Percentiles rank a stretch among this genome's conserved stretches.
These are phyloP conservation scores for Friedmanniomyces simplex DNA, from an alignment of 495 filamentous ascomycete species.

Conservation along the genomic window DNA sequence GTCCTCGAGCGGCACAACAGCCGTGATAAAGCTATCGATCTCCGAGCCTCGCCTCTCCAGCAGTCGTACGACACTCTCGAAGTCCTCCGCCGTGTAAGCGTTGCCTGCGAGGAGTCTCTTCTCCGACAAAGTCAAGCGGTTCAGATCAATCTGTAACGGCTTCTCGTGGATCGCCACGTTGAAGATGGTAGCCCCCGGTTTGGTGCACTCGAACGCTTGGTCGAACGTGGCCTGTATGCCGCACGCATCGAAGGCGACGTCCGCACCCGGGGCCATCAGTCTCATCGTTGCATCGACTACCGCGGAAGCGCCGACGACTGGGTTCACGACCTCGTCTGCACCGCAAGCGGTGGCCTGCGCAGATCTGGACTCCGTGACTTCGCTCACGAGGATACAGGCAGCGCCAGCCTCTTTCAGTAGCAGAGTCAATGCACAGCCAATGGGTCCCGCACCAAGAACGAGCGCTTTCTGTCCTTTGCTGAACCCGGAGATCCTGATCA, in stretches of 20 bases:
- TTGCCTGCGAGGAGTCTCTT: constrained; percentile 6
- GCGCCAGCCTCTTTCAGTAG: not conserved
- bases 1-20: constrained; percentile 1
- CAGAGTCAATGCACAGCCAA: constrained; percentile 1
- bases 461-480: not conserved
- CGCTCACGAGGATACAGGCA: not conserved
- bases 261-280: constrained; percentile 1
- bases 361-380: not conserved
- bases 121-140: not conserved
- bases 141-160: constrained; percentile 1
- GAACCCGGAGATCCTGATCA: constrained; percentile 3
- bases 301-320: not conserved
- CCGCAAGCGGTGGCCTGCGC: not conserved
- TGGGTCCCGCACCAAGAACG: constrained; percentile 6
- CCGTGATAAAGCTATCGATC: constrained; percentile 7
- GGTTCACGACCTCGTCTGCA: constrained; percentile 3
- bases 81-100: constrained; percentile 6
- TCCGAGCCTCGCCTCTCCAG: not conserved
- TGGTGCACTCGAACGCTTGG: not conserved
- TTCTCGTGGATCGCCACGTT: constrained; percentile 12
- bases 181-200: constrained; percentile 5
- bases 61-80: not conserved
- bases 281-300: not conserved
- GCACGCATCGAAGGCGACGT: constrained; percentile 10
- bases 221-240: constrained; percentile 8